A percentile compares a stretch with the other conserved stretches of the same genome.
phyloP scores from a whole-genome alignment of 2,329 filamentous ascomycete species.

The Moelleriella libera region DNA sequence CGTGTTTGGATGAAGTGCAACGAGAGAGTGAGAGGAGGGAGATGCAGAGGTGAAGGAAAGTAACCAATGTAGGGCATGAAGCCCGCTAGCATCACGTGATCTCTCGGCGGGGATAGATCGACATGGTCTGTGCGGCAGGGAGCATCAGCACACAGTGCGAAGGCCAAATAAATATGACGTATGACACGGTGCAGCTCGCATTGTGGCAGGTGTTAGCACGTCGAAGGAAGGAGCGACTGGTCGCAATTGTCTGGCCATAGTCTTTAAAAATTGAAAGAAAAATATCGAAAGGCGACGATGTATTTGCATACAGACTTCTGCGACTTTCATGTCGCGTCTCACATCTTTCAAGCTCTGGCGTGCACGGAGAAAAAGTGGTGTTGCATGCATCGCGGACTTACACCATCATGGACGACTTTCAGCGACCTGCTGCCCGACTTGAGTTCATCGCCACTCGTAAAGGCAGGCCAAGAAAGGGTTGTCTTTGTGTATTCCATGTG shows the following conservation, averaged over 20 bases:
- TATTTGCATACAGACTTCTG: too few relatives aligned
- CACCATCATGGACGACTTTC: constrained; percentile 1
- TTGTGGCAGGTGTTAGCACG: neutral
- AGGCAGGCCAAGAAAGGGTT: constrained; percentile 1
- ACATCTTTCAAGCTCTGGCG: neutral
- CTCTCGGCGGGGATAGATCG: neutral
- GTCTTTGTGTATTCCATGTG: too few relatives aligned
- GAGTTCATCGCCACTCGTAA: constrained; percentile 2
- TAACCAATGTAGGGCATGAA: constrained; percentile 19
- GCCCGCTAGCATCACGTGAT: constrained; percentile 21
- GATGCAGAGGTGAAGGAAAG: constrained; percentile 15
- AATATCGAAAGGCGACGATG: too few relatives aligned
- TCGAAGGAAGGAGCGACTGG: neutral
- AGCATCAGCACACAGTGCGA: neutral
- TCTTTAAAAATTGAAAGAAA: too few relatives aligned
- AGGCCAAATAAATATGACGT: neutral
- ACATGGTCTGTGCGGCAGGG: neutral
- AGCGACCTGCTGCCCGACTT: constrained; percentile 1
- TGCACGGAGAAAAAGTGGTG: neutral
- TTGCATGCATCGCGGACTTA: neutral
- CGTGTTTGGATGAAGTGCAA: constrained; percentile 28
- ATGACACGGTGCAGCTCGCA: neutral
- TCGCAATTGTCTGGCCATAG: too few relatives aligned
- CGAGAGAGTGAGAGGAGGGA: constrained; percentile 13
- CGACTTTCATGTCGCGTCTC: too few relatives aligned